Evolutionary conservation across 2,329 filamentous ascomycete species (phyloP), one percentile per base, ranked within the genome.

Genomic region (Calonectria ilicicola): DNA sequence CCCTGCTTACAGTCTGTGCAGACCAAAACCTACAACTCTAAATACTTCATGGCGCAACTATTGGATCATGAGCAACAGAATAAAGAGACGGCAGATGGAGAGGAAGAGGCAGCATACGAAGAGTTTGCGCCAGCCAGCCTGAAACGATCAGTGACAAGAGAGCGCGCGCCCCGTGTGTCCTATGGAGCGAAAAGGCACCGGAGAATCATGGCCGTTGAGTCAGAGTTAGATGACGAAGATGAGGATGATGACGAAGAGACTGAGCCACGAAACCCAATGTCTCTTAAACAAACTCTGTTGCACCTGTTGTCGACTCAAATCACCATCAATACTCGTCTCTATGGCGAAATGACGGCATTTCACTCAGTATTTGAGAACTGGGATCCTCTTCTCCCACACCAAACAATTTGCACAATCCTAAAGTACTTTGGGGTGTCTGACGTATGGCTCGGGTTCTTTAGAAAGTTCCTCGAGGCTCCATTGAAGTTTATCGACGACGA

Each of bases 371-470:
- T 89, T 69, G 81, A 85, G 5, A 83, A 82, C 62, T 86, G 87
- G 78, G 83, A 86, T 35, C 82, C 84, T 0, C 81, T 84, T 0
- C 78, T 90, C 1, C 86, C 88, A 0, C 92, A 94, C 76, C 81
- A 87, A 32, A 91, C 91, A 0, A 87, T 93, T 21, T 81, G 90
- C n/a, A 81, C 85, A 0, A 84, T 92, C 0, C 80, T 94, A 72
- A 83, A 86, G 32, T 92, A 90, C 76, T 87, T 94, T 53, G 90
- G 91, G 0, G 85, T 93, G 5, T 87, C 89, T 0, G 80, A 88
- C 2, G 81, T 77, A 0, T 92, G 91, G 89, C 78, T 92, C 1
- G 79, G 80, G 8, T 91, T 94, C 79, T 94, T 93, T 80, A 82
- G 80, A 15, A 86, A 84, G 2, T 93, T 91, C 69, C 85, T 94